phyloP scores from a whole-genome alignment of 2,329 filamentous ascomycete species.

The Penicillium sp. region DNA sequence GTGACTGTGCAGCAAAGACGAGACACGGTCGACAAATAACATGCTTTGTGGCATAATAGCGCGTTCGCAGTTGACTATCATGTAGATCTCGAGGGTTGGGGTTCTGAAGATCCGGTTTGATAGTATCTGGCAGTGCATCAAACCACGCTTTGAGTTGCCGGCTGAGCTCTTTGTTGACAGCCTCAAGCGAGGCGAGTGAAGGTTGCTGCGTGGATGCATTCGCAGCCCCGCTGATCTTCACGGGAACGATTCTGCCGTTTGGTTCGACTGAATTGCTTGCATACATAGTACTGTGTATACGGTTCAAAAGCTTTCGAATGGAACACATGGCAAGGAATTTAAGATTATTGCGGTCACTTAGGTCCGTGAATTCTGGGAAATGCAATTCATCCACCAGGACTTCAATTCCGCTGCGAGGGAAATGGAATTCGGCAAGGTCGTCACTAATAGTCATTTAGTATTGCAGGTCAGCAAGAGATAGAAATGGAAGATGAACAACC shows the following conservation, averaged over 20 bases:
- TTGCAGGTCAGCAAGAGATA: not conserved
- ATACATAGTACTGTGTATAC: constrained; percentile 16
- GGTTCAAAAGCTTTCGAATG: constrained; percentile 17
- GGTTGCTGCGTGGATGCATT: not conserved
- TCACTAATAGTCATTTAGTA: constrained; percentile 6
- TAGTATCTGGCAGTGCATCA: constrained; percentile 9
- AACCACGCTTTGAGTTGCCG: constrained; percentile 18
- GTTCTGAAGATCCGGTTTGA: constrained; percentile 14
- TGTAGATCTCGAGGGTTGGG: constrained; percentile 6
- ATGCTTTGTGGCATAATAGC: constrained; percentile 17
- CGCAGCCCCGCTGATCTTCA: not conserved
- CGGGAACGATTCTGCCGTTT: not conserved
- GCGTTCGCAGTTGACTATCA: constrained; percentile 15
- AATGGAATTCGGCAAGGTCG: constrained; percentile 20
- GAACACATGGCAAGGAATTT: constrained; percentile 22
- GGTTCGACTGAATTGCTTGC: constrained; percentile 2
- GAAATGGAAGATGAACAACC: not conserved
- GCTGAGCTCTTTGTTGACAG: constrained; percentile 14
- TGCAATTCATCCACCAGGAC: constrained; percentile 13
- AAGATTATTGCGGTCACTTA: constrained; percentile 7
- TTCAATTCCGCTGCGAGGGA: constrained; percentile 18
- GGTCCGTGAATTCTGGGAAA: constrained; percentile 15
- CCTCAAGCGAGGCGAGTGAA: constrained; percentile 12
- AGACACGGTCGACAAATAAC: constrained; percentile 19
- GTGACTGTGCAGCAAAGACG: constrained; percentile 11